These are phyloP conservation scores for Yarrowia sp. DNA, from an alignment of 805 yeast species.

Conservation along the genomic window DNA sequence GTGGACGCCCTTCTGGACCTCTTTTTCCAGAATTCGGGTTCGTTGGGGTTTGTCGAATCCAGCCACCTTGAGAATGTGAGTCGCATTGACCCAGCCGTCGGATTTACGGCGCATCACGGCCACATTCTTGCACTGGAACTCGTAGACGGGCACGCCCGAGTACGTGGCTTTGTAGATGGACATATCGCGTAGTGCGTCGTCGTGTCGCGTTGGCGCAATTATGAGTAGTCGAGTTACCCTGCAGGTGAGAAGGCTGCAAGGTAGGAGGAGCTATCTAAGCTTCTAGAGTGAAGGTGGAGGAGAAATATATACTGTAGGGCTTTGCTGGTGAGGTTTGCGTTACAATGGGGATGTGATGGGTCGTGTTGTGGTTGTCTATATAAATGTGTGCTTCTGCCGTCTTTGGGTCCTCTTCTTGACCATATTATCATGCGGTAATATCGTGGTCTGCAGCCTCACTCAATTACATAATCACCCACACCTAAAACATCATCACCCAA, in stretches of 20 bases:
- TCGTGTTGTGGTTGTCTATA: too few species aligned
- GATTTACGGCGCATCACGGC: constrained; percentile 87
- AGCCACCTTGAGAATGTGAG: constrained; percentile 85
- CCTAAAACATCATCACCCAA: constrained; percentile 35
- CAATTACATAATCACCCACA: background rate
- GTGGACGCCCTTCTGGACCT: constrained; percentile 65
- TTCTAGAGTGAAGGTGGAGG: too few species aligned
- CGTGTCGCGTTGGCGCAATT: constrained; percentile 39
- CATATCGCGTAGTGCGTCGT: constrained; percentile 38
- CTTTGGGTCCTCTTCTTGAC: too few species aligned
- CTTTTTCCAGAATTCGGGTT: constrained; percentile 68
- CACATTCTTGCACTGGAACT: constrained; percentile 67
- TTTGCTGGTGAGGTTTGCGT: too few species aligned
- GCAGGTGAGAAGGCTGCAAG: too few species aligned
- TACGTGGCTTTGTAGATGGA: constrained; percentile 54
- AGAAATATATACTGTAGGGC: too few species aligned
- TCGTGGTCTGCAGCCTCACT: too few species aligned
- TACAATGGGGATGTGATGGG: too few species aligned
- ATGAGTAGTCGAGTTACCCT: constrained; percentile 27
- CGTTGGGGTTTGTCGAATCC: constrained; percentile 70
- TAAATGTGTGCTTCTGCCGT: too few species aligned
- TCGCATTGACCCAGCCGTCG: constrained; percentile 97
- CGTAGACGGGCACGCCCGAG: constrained; percentile 56
- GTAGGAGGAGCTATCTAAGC: too few species aligned
- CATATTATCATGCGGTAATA: too few species aligned